Evolutionary conservation across 345 rosid genomes (phyloP), one percentile per base, ranked within the genome.

Genomic region (Schrenkiella parvula): DNA sequence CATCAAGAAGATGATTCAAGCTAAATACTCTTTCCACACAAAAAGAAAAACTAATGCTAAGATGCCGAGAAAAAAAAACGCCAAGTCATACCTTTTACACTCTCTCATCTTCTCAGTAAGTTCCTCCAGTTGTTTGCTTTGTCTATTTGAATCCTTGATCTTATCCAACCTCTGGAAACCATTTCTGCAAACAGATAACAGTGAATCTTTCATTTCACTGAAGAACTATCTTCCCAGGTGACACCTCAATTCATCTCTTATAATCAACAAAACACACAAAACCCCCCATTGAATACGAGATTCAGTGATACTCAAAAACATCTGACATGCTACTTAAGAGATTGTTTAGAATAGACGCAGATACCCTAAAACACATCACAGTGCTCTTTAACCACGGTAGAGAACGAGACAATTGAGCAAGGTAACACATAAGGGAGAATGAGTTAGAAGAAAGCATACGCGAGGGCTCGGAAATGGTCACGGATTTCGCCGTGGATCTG

Each of bases 91-190:
- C 99, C 98, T 82, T 87, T 95, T 91, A 80, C 99, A 95, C 54
- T 91, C 98, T 82, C 95, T 85, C 98, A 95, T 95, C 83, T 78
- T 91, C 61, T 82, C 92, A 18, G 99, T 89, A 66, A 95, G 96
- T 72, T 95, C 99, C 76, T 95, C 99, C 22, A 95, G 87, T 79
- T 91, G 98, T 70, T 95, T 95, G 84, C 96, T 88, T 82, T 95
- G 91, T 76, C 99, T 81, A 55, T 79, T 86, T 46, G 96, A 85
- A 77, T 95, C 99, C 80, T 83, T 95, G 62, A 95, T 86, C 79
- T 95, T 95, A 74, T 95, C 97, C 83, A 95, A 84, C 84, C 84
- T 89, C 85, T 89, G 95, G 76, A 91, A 93, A 71, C 99, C 99
- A 91, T 95, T 95, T 75, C 99, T 95, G 92, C 54, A 75, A 37